Evolutionary conservation across 2,329 filamentous ascomycete species (phyloP).

Genomic region (Colletotrichum plurivorum): DNA sequence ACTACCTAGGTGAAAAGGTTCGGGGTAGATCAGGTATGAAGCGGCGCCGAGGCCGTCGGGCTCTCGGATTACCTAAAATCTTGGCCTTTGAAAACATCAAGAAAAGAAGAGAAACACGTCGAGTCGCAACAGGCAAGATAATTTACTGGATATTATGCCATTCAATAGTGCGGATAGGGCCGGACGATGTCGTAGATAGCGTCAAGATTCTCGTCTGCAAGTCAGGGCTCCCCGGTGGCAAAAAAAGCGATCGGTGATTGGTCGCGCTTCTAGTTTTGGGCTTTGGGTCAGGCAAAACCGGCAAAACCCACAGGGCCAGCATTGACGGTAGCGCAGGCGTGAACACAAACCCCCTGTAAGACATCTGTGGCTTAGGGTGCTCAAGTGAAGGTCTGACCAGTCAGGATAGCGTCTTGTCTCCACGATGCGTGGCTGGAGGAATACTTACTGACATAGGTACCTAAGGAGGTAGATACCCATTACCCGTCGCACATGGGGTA

Average conservation of each 20-base stretch:
- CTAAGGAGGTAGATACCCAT: too few relatives aligned
- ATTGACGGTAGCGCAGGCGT: neutral
- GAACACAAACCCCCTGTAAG: too few relatives aligned
- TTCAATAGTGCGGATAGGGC: constrained; percentile 29
- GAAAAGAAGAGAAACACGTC: too few relatives aligned
- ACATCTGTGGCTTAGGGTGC: too few relatives aligned
- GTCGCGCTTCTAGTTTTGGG: constrained; percentile 33
- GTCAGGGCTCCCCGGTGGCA: constrained; percentile 36
- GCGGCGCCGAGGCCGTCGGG: too few relatives aligned
- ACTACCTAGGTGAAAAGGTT: neutral
- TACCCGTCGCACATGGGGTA: constrained; percentile 7
- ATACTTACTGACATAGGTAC: too few relatives aligned
- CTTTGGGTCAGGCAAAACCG: constrained; percentile 24
- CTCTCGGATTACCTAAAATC: neutral
- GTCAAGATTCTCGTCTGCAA: constrained; percentile 16
- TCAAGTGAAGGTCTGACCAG: too few relatives aligned
- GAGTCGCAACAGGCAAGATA: neutral
- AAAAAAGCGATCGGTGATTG: constrained; percentile 27
- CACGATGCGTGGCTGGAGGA: too few relatives aligned
- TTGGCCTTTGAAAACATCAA: neutral
- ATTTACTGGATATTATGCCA: neutral
- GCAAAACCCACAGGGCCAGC: constrained; percentile 23
- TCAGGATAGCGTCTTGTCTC: too few relatives aligned
- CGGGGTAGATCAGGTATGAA: neutral
- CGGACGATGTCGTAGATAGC: constrained; percentile 22